Conservation (phyloP, 176 grass and related monocot species). For the Ampelocalamus luodianensis region DNA sequence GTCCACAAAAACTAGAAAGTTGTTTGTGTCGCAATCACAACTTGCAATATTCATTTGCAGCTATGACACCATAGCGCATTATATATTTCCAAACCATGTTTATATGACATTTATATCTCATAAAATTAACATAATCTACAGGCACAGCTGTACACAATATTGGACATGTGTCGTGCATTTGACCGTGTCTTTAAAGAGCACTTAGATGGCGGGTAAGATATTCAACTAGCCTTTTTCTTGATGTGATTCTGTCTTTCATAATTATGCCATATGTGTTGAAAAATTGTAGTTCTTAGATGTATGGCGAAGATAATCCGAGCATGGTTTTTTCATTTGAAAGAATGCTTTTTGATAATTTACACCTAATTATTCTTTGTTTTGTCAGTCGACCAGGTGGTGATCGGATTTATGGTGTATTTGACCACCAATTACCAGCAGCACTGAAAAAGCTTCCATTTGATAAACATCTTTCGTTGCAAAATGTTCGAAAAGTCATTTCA, state of each 20-base stretch:
- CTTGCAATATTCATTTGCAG: slow-evolving; percentile 23
- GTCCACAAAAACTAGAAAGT: slow-evolving; percentile 9
- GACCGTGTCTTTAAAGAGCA: slow-evolving; percentile 99
- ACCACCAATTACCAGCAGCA: slow-evolving; percentile 91
- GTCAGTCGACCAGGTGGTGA: slow-evolving; percentile 94
- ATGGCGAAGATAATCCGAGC: not conserved
- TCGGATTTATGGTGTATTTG: slow-evolving; percentile 98
- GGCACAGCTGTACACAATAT: slow-evolving; percentile 99
- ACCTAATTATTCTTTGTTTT: slow-evolving; percentile 26
- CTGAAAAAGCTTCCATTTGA: slow-evolving; percentile 99
- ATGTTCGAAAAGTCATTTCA: slow-evolving; percentile 94
- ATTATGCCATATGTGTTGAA: slow-evolving; percentile 11
- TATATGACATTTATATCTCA: slow-evolving; percentile 25
- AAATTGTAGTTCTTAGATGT: slow-evolving; percentile 11
- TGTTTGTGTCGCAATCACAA: slow-evolving; percentile 13
- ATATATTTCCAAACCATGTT: slow-evolving; percentile 3
- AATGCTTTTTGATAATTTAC: slow-evolving; percentile 21
- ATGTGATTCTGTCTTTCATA: slow-evolving; percentile 11
- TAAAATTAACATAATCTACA: slow-evolving; percentile 43
- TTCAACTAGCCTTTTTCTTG: not conserved
- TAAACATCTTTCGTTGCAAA: slow-evolving; percentile 90
- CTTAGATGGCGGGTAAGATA: slow-evolving; percentile 94
- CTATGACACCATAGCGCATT: not conserved
- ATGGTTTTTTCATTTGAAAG: slow-evolving; percentile 24
- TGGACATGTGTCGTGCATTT: slow-evolving; percentile 99